Evolutionary conservation across 495 filamentous ascomycete species (phyloP), one percentile per base, ranked within the genome.

Genomic region (Lindgomyces ingoldianus): DNA sequence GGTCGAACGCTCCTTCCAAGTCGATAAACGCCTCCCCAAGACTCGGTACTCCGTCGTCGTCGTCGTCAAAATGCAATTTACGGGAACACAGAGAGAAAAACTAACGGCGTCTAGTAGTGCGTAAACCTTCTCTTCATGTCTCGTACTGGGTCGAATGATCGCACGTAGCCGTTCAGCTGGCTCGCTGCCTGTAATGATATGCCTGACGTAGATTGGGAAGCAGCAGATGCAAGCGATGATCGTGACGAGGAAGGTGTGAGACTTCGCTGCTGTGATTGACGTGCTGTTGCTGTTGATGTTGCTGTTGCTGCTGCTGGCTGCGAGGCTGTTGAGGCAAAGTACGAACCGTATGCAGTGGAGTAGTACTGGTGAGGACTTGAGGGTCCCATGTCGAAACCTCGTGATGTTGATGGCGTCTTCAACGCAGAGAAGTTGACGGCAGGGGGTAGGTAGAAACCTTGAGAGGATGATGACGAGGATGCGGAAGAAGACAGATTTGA

Each of bases 231-330:
- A 33, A 96, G 83, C 50, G 91, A 95, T 56, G 89, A 90, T 70
- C 91, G 89, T 6, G 92, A 96, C 26, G 88, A 89, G 27, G 92
- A 94, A 10, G 90, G 87, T 1, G 89, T 90, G 39, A 93, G 80
- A 22, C 73, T 75, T 41, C 71, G 66, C 29, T 69, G 59, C 3
- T 63, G 50, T 12, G 65, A 70, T 36, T 64, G 61, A 56, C 67
- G 61, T 36, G 74, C 56, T 69, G 72, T 55, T 53, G 57, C 51
- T 16, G 61, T 46, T 6, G 58, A 49, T n/a, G n/a, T n/a, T n/a
- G n/a, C n/a, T 36, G 74, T 55, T 69, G 72, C 53, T 53, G 57
- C 51, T 16, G 61, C 47, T 6, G 58, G 41, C 8, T 45, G 10
- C 10, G 54, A 52, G 14, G 64, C 60, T 3, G 64, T 57, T 41